phyloP scores from a whole-genome alignment of 2,329 filamentous ascomycete genomes.

The Daldinia sp. region DNA sequence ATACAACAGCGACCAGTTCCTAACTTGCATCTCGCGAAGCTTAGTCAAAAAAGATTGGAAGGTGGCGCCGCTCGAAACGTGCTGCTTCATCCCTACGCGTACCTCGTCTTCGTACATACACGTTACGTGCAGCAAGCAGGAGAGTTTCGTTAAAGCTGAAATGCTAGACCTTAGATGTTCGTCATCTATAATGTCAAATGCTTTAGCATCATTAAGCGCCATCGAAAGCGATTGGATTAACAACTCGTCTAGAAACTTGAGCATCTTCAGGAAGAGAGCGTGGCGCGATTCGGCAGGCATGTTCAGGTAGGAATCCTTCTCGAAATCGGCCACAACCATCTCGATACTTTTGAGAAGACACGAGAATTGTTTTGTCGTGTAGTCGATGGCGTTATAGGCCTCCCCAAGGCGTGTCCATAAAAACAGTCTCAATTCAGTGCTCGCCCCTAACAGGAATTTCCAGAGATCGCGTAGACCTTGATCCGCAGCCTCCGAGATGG shows the following conservation, averaged over 20 bases:
- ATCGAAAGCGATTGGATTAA: conserved; percentile 77
- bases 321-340: conserved; percentile 75
- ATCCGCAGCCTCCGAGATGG: conserved; percentile 65
- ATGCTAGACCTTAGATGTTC: conserved; percentile 80
- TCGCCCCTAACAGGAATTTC: conserved; percentile 85
- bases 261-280: conserved; percentile 76
- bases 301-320: conserved; percentile 71
- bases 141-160: conserved; percentile 76
- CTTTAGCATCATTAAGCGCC: conserved; percentile 72
- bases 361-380: conserved; percentile 87
- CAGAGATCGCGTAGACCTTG: conserved; percentile 80
- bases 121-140: conserved; percentile 81
- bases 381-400: conserved; percentile 87
- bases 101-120: conserved; percentile 87
- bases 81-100: conserved; percentile 77
- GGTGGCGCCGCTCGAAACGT: conserved; percentile 68
- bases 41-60: conserved; percentile 72
- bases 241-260: conserved; percentile 84
- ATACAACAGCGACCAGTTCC: conserved; percentile 90
- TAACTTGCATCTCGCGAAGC: conserved; percentile 87
- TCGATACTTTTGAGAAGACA: conserved; percentile 89
- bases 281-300: conserved; percentile 74
- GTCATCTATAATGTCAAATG: conserved; percentile 87
- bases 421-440: conserved; percentile 84
- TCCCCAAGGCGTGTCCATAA: conserved; percentile 92